Conservation (phyloP, 768 basidiomycete genomes). For the Podaxis sp. region DNA sequence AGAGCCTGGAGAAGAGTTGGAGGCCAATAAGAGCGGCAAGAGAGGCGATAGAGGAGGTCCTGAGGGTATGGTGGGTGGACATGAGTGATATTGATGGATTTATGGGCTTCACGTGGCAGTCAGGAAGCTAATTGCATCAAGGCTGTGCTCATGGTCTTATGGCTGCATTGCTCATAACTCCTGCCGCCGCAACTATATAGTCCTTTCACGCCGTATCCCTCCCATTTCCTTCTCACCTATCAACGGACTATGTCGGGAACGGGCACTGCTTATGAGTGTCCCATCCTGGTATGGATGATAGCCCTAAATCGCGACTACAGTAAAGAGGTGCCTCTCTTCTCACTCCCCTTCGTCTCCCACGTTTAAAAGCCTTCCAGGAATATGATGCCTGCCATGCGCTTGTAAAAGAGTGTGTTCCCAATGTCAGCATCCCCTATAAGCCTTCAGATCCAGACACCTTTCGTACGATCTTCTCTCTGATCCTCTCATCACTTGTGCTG, state of each 20-base stretch:
- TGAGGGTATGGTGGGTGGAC: constrained; percentile 18
- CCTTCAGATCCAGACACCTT: constrained; percentile 60
- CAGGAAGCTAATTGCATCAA: too few species aligned
- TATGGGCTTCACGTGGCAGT: too few species aligned
- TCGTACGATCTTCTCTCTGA: constrained; percentile 39
- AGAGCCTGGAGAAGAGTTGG: constrained; percentile 76
- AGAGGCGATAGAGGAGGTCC: constrained; percentile 36
- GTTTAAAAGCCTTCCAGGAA: constrained; percentile 42
- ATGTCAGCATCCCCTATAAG: constrained; percentile 49
- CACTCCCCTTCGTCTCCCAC: constrained; percentile 18
- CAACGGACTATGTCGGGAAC: background rate
- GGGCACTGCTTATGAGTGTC: constrained; percentile 36
- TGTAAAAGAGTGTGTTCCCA: constrained; percentile 55
- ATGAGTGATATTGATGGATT: background rate
- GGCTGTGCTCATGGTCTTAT: too few species aligned
- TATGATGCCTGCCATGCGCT: constrained; percentile 65
- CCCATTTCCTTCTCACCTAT: too few species aligned
- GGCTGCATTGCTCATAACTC: too few species aligned
- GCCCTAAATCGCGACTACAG: constrained; percentile 72
- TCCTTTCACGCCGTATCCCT: too few species aligned
- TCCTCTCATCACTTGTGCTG: background rate
- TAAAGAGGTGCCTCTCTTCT: constrained; percentile 38
- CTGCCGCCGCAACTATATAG: too few species aligned
- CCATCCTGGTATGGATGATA: constrained; percentile 78
- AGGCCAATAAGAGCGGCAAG: constrained; percentile 72